Evolutionary conservation across 1,284 basidiomycete genomes (phyloP), one percentile per base, ranked within the genome.

Genomic region (Bjerkandera adusta): DNA sequence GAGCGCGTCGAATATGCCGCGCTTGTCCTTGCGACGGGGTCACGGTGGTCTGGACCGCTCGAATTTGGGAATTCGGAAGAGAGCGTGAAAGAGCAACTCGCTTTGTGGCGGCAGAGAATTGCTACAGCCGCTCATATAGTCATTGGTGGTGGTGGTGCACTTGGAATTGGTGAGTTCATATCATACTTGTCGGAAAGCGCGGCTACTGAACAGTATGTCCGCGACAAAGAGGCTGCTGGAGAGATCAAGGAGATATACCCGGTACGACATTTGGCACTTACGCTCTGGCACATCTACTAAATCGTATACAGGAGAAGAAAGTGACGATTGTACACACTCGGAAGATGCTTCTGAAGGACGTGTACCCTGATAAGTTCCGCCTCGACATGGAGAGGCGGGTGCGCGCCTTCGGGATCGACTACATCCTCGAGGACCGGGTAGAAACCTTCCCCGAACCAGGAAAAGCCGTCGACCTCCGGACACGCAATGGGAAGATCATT

Each of bases 281-380:
- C 11, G 36, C 10, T 20, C 6, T 38, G 6, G 36, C 4, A 22
- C 34, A 3, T 5, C 10, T 25, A 18, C 36, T 38, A 13, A 38
- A n/a, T 7, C 15, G 10, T 3, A 7, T 4, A 13, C 36, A 38
- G 36, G 59, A 68, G 16, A 84, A 79, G 62, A 72, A 74, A 49
- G 72, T 88, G 6, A 86, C 83, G 4, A 72, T 89, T 38, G 74
- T 89, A 1, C 84, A 89, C 16, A 70, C 72, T 21, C 68, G 70
- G 18, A 51, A 57, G 0, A 61, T 66, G 16, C 73, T 86, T 7
- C 66, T 88, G 40, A 88, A 84, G 56, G 54, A 64, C 0, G 59
- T 71, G 0, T 89, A 88, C 55, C 75, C 83, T 0, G 62, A 69
- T 18, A 75, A 74, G 49, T 77, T 76, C 63, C 75, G 85, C 35